phyloP scores from a whole-genome alignment of 257 asterid species.

The Solanum ossicruentum region DNA sequence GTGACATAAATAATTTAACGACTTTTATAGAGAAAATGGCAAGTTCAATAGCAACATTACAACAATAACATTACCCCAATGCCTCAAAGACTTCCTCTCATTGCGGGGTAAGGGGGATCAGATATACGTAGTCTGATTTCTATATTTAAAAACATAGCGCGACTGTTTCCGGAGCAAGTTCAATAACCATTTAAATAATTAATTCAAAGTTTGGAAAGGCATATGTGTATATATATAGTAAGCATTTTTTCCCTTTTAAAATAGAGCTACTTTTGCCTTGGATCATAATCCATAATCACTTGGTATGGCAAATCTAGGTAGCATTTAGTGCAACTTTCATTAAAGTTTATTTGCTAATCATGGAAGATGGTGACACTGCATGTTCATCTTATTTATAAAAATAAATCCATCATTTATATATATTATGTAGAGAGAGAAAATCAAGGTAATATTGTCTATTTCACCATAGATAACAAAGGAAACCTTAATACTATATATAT shows the following conservation, averaged over 20 bases:
- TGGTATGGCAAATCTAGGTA: background rate
- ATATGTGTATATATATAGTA: background rate
- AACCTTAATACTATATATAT: background rate
- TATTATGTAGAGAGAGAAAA: background rate
- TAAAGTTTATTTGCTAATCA: background rate
- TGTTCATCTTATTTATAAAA: background rate
- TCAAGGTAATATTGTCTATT: background rate
- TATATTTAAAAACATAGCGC: no score
- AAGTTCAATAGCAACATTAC: no score
- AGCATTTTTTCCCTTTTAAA: background rate
- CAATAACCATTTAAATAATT: background rate
- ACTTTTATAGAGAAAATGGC: background rate
- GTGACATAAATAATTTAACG: background rate
- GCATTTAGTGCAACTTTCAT: background rate
- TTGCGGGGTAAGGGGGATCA: no score
- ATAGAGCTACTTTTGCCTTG: background rate
- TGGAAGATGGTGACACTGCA: background rate
- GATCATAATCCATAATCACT: background rate
- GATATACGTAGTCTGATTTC: no score
- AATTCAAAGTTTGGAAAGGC: background rate
- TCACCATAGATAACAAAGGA: background rate
- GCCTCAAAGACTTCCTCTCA: no score
- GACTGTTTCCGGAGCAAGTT: no score
- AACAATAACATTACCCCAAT: no score
- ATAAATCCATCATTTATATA: background rate